Percentiles rank a stretch among this genome's conserved stretches.
Evolutionary conservation across 208 protist species (phyloP).

Genomic region (Trypanosoma platydactyli): DNA sequence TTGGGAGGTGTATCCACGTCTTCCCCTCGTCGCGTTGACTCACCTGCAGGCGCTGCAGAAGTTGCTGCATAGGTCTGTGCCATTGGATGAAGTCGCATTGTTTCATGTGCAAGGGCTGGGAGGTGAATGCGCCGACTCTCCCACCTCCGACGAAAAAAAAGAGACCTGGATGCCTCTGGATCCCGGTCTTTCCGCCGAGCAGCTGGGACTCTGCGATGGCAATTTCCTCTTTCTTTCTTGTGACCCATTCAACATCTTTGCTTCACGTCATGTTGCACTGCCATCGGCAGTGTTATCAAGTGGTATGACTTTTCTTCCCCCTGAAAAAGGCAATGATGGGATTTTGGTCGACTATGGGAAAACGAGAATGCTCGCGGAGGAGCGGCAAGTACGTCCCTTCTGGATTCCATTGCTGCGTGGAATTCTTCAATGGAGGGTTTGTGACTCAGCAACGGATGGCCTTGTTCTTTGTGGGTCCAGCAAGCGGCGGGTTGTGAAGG

Average conservation of each 20-base stretch:
- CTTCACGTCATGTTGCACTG: background rate
- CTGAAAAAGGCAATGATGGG: background rate
- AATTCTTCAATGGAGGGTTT: slow-evolving; percentile 1
- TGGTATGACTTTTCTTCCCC: too few species aligned
- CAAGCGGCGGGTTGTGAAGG: background rate
- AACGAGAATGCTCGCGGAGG: too few species aligned
- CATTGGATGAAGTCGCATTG: background rate
- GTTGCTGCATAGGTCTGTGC: background rate
- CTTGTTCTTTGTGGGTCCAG: slow-evolving; percentile 8
- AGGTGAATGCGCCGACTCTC: background rate
- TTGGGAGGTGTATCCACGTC: slow-evolving; percentile 7
- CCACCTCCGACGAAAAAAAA: background rate
- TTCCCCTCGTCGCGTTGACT: slow-evolving; percentile 1
- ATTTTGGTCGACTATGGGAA: background rate
- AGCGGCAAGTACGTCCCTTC: background rate
- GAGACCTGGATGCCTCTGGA: background rate
- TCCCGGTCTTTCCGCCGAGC: background rate
- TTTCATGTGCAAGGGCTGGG: background rate
- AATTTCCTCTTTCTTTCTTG: background rate
- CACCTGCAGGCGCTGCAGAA: background rate
- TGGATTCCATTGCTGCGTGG: slow-evolving; percentile 14
- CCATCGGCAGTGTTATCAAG: background rate
- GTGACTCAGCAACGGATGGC: background rate
- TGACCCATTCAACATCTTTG: background rate
- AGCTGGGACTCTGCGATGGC: background rate